A percentile compares a stretch with the other conserved stretches of the same genome.
Conservation (phyloP, 164 flowering plant species). For the Echeveria elegans region DNA sequence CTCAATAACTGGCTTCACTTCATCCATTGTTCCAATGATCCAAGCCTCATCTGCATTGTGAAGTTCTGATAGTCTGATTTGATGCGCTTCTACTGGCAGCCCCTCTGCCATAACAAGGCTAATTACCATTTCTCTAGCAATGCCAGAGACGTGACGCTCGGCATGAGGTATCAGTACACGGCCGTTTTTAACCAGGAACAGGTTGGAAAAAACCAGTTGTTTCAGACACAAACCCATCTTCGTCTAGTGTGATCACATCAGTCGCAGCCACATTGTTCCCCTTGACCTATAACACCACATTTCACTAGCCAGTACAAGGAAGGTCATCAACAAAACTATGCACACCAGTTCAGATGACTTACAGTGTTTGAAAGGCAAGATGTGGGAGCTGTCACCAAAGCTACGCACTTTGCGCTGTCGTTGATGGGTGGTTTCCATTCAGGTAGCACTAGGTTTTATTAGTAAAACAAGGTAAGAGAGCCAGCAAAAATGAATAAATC, state of each 20-base stretch:
- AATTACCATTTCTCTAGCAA: conserved; percentile 95
- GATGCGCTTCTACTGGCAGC: conserved; percentile 55
- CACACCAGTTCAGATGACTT: conserved; percentile 8
- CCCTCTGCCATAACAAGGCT: conserved; percentile 75
- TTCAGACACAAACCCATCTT: conserved; percentile 98
- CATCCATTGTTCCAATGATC: conserved; percentile 98
- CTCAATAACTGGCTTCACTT: conserved; percentile 85
- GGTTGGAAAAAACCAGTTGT: conserved; percentile 96
- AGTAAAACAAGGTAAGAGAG: neutral
- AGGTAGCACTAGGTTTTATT: conserved; percentile 59
- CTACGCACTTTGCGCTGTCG: conserved; percentile 70
- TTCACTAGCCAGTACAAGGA: conserved; percentile 72
- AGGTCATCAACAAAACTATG: conserved; percentile 88
- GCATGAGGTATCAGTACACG: conserved; percentile 87
- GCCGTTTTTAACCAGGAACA: conserved; percentile 95
- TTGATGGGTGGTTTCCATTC: conserved; percentile 98
- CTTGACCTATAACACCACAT: conserved; percentile 53
- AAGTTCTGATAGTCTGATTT: conserved; percentile 87
- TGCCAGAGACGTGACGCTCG: conserved; percentile 93
- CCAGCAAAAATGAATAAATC: neutral
- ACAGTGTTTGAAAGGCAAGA: neutral
- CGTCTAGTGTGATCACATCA: conserved; percentile 96
- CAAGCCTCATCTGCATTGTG: conserved; percentile 98
- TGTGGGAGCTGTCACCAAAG: conserved; percentile 64
- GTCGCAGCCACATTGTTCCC: conserved; percentile 80